Evolutionary conservation across 352 stramenopile genomes (phyloP), one percentile per base, ranked within the genome.

Genomic region (Globisporangium alternatum): DNA sequence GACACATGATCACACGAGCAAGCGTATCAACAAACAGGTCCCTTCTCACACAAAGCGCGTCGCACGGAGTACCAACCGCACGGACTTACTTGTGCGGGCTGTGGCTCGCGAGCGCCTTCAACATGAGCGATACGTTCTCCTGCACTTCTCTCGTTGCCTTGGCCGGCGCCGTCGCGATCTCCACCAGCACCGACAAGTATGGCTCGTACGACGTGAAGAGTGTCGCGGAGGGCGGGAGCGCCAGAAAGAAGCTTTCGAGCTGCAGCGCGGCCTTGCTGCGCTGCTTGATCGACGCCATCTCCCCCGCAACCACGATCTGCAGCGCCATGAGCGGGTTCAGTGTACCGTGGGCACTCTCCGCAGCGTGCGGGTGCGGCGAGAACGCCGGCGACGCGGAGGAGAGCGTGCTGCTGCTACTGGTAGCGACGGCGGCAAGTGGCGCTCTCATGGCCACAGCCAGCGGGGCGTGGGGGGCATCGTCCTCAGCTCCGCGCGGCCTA

Each of bases 161-260:
- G 30, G 54, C 52, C 4, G 67, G 54, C 17, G 74, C 71, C 5
- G 63, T 60, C 65, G 81, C 66, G 15, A 81, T 59, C 5, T 73
- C 78, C 10, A 69, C 61, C n/a, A 88, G 57, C 41, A 78, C 17
- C 15, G 57, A 54, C 10, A 89, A 64, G 58, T 83, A 89, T 37
- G 76, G 78, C 54, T 89, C 80, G 52, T 83, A 88, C 5, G 75
- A 77, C 39, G 70, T 54, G 25, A 75, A 60, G 6, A 88, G 62
- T 3, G 60, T 57, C 0, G 70, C 68, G 1, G 75, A 72, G 0
- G 65, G 59, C 5, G 56, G 7, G 30, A 88, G 52, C 3, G 48
- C 30, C 21, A 47, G 57, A 12, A 86, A 72, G 52, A 84, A 75
- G 15, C 64, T 47, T 9, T 75, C 75, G 21, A 88, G 56, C 57